Evolutionary conservation across 352 stramenopile species (phyloP), one percentile per base, ranked within the genome.

Genomic region (Blastocystis sp.): DNA sequence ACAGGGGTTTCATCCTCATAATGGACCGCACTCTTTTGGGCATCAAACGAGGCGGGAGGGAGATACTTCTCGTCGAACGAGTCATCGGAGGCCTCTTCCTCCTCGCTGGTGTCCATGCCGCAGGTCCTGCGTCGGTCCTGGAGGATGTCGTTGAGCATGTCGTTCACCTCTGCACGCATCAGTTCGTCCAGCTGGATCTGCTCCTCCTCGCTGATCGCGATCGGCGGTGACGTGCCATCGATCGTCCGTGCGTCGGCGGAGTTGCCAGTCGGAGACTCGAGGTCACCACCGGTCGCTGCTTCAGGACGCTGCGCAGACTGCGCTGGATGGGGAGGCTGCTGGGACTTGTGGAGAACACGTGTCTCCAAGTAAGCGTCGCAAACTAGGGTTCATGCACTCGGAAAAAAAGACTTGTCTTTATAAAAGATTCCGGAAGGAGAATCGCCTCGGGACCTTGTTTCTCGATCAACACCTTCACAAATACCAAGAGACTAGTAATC

Each of bases 21-120:
- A 30, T 76, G 41, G 9, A 3, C 7, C 11, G 11, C 26, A 30
- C 41, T 70, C 62, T 0, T n/a, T 37, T 5, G 16, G 3, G 34
- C 13, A 34, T 34, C 30, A 20, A 20, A 2, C 30, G 53, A 56
- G 8, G 73, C 37, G n/a, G 26, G 37, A 37, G 47, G 45, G 53
- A 85, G 53, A n/a, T 85, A 85, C 26, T 85, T 85, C 73, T 85
- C 73, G 26, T 85, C 73, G 41, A 85, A 85, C 24, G 73, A 85
- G 39, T 85, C 73, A 13, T 68, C 73, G 34, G 43, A 66, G 45
- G 63, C 41, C 11, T 26, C 50, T 20, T 63, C 39, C 3, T 63
- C 43, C 26, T 39, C 70, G 43, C 24, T 41, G 20, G 11, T 1
- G 6, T 47, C 70, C 43, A 63, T 47, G 3, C 20, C 34, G 5